Percentiles rank a stretch among this genome's conserved stretches.
Evolutionary conservation across 345 rosid genomes (phyloP).

Genomic region (Murraya paniculata): DNA sequence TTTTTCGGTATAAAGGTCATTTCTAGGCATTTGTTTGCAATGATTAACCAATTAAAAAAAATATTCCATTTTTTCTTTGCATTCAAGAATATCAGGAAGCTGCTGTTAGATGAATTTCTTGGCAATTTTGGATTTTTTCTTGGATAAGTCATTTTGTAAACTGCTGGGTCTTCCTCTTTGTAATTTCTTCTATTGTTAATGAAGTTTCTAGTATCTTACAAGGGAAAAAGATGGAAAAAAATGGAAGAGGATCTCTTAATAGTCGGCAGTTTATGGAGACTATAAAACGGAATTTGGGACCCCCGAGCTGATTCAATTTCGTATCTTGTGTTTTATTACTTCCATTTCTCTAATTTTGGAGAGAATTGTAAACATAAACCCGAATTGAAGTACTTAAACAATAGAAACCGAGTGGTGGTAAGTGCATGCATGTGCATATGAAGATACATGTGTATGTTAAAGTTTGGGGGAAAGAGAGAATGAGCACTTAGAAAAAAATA

Average conservation of each 20-base stretch:
- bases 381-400: background rate
- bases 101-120: background rate
- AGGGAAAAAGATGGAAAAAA: too few species aligned
- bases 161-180: background rate
- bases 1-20: background rate
- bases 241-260: too few species aligned
- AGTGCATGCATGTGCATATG: background rate
- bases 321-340: background rate
- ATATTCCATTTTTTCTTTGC: background rate
- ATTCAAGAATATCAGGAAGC: background rate
- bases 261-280: background rate
- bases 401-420: background rate
- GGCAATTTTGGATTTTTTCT: background rate
- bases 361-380: too few species aligned
- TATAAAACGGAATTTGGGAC: too few species aligned
- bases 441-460: background rate
- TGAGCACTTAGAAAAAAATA: slow-evolving; percentile 18
- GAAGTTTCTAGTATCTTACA: background rate
- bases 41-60: background rate
- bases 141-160: background rate
- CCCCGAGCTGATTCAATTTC: background rate
- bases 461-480: background rate
- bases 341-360: background rate
- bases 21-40: background rate
- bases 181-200: background rate